phyloP scores from a whole-genome alignment of 1,139 yeast species.

The Nakaseomyces delphensis region DNA sequence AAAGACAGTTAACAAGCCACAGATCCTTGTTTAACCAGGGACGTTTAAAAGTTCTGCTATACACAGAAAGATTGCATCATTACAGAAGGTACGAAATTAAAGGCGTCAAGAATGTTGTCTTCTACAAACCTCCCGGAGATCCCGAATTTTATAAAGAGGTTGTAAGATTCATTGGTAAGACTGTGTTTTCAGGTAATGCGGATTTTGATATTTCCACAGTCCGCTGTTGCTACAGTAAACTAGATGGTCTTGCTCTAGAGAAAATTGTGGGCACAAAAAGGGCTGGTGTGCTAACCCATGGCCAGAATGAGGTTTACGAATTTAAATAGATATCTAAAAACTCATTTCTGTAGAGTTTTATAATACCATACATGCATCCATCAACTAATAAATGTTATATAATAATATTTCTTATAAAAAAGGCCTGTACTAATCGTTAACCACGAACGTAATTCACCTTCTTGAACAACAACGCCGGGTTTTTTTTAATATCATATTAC shows the following conservation, averaged over 20 bases:
- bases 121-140: conserved; percentile 80
- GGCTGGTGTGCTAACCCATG: conserved; percentile 60
- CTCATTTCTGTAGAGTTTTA: no score
- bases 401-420: no score
- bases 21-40: conserved; percentile 62
- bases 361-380: no score
- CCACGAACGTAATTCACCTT: no score
- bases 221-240: conserved; percentile 59
- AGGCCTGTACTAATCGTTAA: no score
- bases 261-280: conserved; percentile 77
- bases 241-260: conserved; percentile 76
- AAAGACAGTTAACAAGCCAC: conserved; percentile 58
- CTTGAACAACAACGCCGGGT: no score
- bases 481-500: no score
- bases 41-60: conserved; percentile 60
- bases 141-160: conserved; percentile 78
- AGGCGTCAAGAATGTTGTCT: conserved; percentile 77
- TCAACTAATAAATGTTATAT: no score
- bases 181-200: conserved; percentile 35
- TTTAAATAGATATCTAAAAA: conserved; percentile 35
- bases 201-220: conserved; percentile 62
- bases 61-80: conserved; percentile 90
- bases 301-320: conserved; percentile 65
- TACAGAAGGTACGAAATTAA: conserved; percentile 74
- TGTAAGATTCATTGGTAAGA: conserved; percentile 42